Conservation (phyloP, 2,329 filamentous ascomycete genomes). For the Pseudogymnoascus sp. region DNA sequence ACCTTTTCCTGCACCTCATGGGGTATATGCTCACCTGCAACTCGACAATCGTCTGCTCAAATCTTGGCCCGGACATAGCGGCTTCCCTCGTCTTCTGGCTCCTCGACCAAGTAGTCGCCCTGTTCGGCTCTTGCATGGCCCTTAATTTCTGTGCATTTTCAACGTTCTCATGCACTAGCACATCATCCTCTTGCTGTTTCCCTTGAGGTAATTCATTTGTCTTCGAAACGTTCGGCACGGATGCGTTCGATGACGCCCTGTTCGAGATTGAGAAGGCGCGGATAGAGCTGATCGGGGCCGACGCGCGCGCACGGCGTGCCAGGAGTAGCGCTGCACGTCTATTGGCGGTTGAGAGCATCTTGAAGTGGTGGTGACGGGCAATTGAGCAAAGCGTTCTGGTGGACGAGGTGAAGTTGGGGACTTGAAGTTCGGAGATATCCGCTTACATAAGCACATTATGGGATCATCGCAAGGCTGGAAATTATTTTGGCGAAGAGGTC, state of each 20-base stretch:
- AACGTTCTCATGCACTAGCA: conserved; percentile 43
- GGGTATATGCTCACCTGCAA: conserved; percentile 59
- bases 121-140: conserved; percentile 71
- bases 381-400: not conserved
- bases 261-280: conserved; percentile 9
- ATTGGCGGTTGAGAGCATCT: conserved; percentile 4
- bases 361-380: not conserved
- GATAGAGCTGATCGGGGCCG: not conserved
- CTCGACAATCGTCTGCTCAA: conserved; percentile 93
- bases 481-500: not conserved
- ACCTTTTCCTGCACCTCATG: not conserved
- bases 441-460: not conserved
- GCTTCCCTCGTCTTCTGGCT: conserved; percentile 72
- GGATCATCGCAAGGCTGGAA: conserved; percentile 5
- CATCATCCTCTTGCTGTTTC: conserved; percentile 40
- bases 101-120: conserved; percentile 68
- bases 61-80: conserved; percentile 89
- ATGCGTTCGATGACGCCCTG: conserved; percentile 32
- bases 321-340: conserved; percentile 2
- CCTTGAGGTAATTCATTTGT: conserved; percentile 49
- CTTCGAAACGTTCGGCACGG: conserved; percentile 32
- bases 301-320: not conserved
- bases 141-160: conserved; percentile 30
- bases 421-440: not conserved
- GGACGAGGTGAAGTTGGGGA: not conserved